Evolutionary conservation across 352 stramenopile genomes (phyloP).

Genomic region (Globisporangium canariense): DNA sequence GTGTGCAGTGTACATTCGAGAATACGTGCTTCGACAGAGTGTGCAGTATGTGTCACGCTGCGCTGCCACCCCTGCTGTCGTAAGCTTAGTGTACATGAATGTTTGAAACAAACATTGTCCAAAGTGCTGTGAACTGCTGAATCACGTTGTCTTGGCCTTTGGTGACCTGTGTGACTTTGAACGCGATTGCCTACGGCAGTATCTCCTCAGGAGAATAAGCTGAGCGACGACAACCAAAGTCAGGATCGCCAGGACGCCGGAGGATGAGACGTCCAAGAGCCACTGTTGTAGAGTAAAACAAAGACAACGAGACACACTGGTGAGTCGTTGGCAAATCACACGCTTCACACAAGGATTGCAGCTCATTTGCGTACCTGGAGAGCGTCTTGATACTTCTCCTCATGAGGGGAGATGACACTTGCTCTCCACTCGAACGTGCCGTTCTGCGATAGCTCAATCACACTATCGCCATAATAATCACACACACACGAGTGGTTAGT

Average conservation of each 20-base stretch:
- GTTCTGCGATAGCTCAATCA: slow-evolving; percentile 27
- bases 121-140: background rate
- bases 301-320: background rate
- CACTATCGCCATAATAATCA: slow-evolving; percentile 14
- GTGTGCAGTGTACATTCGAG: slow-evolving; percentile 58
- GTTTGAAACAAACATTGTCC: slow-evolving; percentile 15
- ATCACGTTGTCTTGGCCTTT: slow-evolving; percentile 7
- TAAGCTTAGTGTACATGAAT: slow-evolving; percentile 20
- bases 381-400: slow-evolving; percentile 16
- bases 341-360: too few species aligned
- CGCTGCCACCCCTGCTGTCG: slow-evolving; percentile 13
- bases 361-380: slow-evolving; percentile 24
- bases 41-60: slow-evolving; percentile 65
- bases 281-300: slow-evolving; percentile 13
- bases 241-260: slow-evolving; percentile 13
- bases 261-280: slow-evolving; percentile 21
- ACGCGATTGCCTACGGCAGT: background rate
- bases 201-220: slow-evolving; percentile 10
- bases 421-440: slow-evolving; percentile 33
- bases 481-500: slow-evolving; percentile 1
- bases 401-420: slow-evolving; percentile 30
- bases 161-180: background rate
- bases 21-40: slow-evolving; percentile 71
- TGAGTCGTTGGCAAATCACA: background rate
- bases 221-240: slow-evolving; percentile 11